Evolutionary conservation across 306 rosid species (phyloP).

Genomic region (Cucurbita ficifolia): DNA sequence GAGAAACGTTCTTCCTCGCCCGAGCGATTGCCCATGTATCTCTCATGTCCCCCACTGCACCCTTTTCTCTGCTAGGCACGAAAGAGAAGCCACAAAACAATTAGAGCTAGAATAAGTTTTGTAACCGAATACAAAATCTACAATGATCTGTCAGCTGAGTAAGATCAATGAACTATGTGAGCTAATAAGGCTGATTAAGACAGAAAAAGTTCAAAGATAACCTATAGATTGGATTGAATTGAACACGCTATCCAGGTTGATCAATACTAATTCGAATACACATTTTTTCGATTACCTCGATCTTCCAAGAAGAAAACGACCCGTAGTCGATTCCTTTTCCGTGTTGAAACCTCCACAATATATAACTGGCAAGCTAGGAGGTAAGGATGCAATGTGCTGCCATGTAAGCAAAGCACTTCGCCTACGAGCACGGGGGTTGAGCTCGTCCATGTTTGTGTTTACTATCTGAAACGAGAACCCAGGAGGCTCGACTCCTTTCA

Average conservation of each 20-base stretch:
- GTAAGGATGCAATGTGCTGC: conserved; percentile 98
- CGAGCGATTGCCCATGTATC: conserved; percentile 93
- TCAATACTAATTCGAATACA: not conserved
- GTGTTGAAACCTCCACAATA: conserved; percentile 97
- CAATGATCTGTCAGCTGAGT: not conserved
- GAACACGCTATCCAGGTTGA: not conserved
- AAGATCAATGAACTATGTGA: not conserved
- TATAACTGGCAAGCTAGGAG: conserved; percentile 85
- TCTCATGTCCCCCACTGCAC: conserved; percentile 96
- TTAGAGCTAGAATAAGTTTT: not conserved
- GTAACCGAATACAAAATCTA: not conserved
- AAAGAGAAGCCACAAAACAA: not conserved
- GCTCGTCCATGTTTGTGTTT: conserved; percentile 78
- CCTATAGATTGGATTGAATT: not conserved
- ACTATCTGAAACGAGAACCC: conserved; percentile 94
- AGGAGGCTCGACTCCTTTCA: conserved; percentile 92
- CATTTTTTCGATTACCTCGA: conserved; percentile 40
- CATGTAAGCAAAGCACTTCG: conserved; percentile 96
- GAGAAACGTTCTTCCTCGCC: conserved; percentile 68
- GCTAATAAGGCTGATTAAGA: not conserved
- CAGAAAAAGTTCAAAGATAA: not conserved
- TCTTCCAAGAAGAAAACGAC: conserved; percentile 94
- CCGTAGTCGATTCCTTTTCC: conserved; percentile 91
- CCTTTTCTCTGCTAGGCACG: conserved; percentile 63
- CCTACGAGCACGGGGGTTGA: conserved; percentile 82